Evolutionary conservation across 805 yeast species (phyloP).

Genomic region (Candida incommunis): DNA sequence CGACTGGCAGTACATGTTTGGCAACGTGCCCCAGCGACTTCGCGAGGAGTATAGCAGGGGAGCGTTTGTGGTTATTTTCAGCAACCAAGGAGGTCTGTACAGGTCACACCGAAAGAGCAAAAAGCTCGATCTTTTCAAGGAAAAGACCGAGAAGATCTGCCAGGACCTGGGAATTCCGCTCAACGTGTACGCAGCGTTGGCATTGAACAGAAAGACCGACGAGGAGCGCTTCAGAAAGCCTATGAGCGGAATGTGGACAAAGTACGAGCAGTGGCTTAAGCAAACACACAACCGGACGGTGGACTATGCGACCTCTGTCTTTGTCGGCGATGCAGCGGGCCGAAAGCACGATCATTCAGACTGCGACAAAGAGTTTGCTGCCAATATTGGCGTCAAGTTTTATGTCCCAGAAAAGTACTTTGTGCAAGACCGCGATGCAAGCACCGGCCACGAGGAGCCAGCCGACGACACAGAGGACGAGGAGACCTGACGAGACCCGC

Average conservation of each 20-base stretch:
- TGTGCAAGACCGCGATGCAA: too few relatives aligned
- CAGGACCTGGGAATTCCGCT: constrained; percentile 18
- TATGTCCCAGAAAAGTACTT: constrained; percentile 62
- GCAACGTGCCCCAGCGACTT: constrained; percentile 6
- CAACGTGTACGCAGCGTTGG: constrained; percentile 44
- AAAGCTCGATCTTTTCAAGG: constrained; percentile 28
- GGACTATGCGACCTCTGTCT: constrained; percentile 37
- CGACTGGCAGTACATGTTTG: constrained; percentile 62
- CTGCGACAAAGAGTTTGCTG: constrained; percentile 61
- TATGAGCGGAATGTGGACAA: constrained; percentile 58
- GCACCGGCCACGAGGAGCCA: too few relatives aligned
- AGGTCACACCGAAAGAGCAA: constrained; percentile 25
- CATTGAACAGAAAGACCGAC: constrained; percentile 26
- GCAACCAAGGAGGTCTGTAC: constrained; percentile 71
- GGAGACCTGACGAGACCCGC: too few relatives aligned
- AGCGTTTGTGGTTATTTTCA: constrained; percentile 48
- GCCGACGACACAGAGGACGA: too few relatives aligned
- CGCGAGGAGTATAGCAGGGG: constrained; percentile 12
- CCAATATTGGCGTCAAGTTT: constrained; percentile 37
- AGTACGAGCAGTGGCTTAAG: constrained; percentile 29
- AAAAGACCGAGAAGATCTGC: constrained; percentile 16
- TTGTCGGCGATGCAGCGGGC: constrained; percentile 97
- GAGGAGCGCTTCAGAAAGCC: constrained; percentile 40
- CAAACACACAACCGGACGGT: constrained; percentile 15
- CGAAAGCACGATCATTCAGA: constrained; percentile 65